Evolutionary conservation across 495 filamentous ascomycete genomes (phyloP).

Genomic region (Tetracladium marchalianum): DNA sequence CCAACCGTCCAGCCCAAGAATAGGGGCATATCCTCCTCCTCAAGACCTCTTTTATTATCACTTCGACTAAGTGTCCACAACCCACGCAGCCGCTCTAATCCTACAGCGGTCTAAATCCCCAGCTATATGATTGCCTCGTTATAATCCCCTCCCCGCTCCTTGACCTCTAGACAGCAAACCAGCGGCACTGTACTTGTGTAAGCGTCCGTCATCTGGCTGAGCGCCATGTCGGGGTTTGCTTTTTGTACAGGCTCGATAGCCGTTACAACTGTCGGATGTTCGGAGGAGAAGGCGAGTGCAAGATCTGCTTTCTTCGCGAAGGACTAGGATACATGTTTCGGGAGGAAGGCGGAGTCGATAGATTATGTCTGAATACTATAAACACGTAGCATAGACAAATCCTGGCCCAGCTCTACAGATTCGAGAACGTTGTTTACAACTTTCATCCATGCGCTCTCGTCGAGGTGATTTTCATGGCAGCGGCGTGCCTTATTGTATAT

Average conservation of each 20-base stretch:
- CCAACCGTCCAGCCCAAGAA: constrained; percentile 10
- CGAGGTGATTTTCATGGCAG: constrained; percentile 4
- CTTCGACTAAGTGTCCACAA: constrained; percentile 1
- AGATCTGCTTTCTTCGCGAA: constrained; percentile 14
- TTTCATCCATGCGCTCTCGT: constrained; percentile 11
- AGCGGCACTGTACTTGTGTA: constrained; percentile 14
- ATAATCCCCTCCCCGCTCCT: constrained; percentile 11
- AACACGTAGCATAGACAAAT: constrained; percentile 5
- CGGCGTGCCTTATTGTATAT: constrained; percentile 9
- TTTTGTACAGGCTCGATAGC: constrained; percentile 1
- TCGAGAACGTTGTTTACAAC: constrained; percentile 6
- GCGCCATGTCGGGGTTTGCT: constrained; percentile 3
- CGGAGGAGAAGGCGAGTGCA: constrained; percentile 8
- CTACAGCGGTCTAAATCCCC: constrained; percentile 8
- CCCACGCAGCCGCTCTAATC: constrained; percentile 3
- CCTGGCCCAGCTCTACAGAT: constrained; percentile 1
- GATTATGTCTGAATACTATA: constrained; percentile 10
- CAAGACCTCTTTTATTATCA: constrained; percentile 2
- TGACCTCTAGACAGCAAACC: constrained; percentile 9
- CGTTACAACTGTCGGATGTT: constrained; percentile 3
- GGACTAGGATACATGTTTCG: constrained; percentile 4
- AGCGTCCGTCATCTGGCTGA: constrained; percentile 14
- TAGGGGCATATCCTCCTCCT: constrained; percentile 4
- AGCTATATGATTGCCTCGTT: constrained; percentile 12
- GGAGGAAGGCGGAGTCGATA: constrained; percentile 7